Evolutionary conservation across 352 stramenopile species (phyloP), one percentile per base, ranked within the genome.

Genomic region (Phytopythium litorale): DNA sequence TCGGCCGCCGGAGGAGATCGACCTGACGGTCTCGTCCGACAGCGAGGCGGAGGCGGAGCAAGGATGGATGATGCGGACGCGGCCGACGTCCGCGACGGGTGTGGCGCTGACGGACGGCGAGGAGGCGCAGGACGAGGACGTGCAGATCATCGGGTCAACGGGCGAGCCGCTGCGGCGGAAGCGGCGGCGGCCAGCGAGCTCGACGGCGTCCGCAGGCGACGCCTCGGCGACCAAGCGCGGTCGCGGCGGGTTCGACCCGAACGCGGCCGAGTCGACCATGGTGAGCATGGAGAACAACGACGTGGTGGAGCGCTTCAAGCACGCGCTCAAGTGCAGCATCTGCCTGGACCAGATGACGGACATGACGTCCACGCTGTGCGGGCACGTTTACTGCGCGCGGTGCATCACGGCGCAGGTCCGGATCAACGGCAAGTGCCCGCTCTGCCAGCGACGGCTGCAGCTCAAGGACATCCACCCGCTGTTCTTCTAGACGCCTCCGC

Each of bases 301-400:
- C n/a, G 68, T 70, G 37, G 71, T 93, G 49, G 79, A 93, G 78
- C 67, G 74, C 37, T 91, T 93, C 65, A 93, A 93, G 68, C 42
- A 51, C 13, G 65, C 69, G 43, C 80, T 93, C 63, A 93, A 92
- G 77, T 93, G 82, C 76, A 92, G 79, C 70, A 88, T 95, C 48
- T 93, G 86, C 51, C 70, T 95, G 2, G 86, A 93, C 37, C 67
- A 79, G 55, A 77, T 93, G 52, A 63, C 90, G 51, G 74, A 89
- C 59, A 93, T 95, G 69, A 92, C 86, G 6, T 91, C 84, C 28
- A 93, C 86, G 2, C 69, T 79, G 32, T 95, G 86, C 59, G 84
- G 86, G 8, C 86, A 95, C 64, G 76, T 93, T 9, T 95, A 88
- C 64, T 95, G 86, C 62, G 72, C 64, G n/a, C 71, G 73, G 25